Evolutionary conservation across 192 early-diverging fungal species (phyloP), one percentile per base, ranked within the genome.

Genomic region (Ambispora gerdemannii): DNA sequence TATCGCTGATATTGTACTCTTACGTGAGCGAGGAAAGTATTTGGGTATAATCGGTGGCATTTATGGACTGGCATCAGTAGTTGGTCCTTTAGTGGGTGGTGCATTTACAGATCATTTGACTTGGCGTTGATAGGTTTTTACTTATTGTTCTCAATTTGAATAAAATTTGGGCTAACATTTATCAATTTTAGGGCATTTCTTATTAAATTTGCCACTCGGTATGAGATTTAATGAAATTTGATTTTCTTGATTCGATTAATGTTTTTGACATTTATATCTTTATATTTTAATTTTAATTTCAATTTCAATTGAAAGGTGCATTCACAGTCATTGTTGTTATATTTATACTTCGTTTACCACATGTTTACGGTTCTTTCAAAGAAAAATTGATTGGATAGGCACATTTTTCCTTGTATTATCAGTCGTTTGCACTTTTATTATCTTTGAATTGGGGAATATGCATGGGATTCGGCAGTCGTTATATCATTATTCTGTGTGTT

Each of bases 391-490:
- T 67, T 6, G 76, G 86, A 24, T 77, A 55, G 89, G 90, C 52
- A 81, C 81, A n/a, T n/a, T 87, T 8, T 17, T 84, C 1, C n/a
- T 90, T 11, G 67, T 89, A 28, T 75, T 76, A 58, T 82, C 82
- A n/a, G 71, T 85, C 7, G 50, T 75, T 89, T 22, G 63, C 78
- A 33, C 58, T 96, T 33, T 76, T 93, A 49, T 71, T 91, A 64
- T 87, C 90, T 1, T 72, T 96, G 0, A 86, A 91, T 74, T 83
- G 87, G 76, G 93, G 90, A 78, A 31, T 91, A 84, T 72, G 79
- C 76, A 3, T 95, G 92, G 93, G 75, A 76, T 27, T 81, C 81
- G 1, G 79, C 82, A n/a, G 64, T 83, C 2, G 76, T 89, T 20
- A 83, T 87, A 51, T 70, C 77, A 28, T 75, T 90, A 28, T 83